phyloP scores from a whole-genome alignment of 768 basidiomycete species.

The Podaxis sp. region DNA sequence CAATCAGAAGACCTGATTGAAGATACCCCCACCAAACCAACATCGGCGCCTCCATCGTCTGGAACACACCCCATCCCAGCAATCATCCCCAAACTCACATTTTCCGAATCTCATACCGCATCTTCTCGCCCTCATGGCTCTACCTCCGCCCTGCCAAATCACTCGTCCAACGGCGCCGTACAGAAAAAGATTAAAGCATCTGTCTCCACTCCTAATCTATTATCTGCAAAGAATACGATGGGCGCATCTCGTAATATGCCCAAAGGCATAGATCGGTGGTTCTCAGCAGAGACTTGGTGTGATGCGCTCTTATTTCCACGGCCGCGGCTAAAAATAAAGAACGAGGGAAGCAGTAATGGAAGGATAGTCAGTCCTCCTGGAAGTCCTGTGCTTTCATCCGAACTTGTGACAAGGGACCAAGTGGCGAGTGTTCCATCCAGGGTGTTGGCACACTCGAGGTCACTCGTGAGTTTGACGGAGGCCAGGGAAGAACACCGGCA shows the following conservation, averaged over 20 bases:
- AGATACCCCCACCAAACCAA: conserved; percentile 1
- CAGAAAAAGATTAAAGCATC: conserved; percentile 47
- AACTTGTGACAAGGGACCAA: conserved; percentile 13
- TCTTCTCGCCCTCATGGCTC: conserved; percentile 15
- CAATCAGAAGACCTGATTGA: conserved; percentile 8
- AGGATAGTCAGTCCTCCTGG: conserved; percentile 51
- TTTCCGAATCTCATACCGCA: background rate
- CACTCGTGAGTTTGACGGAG: conserved; percentile 36
- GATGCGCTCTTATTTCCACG: conserved; percentile 77
- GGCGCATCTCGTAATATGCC: conserved; percentile 17
- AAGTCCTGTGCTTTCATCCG: conserved; percentile 35
- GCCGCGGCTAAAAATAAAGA: conserved; percentile 62
- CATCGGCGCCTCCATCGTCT: conserved; percentile 12
- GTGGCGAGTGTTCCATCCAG: conserved; percentile 39
- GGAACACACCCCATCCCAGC: background rate
- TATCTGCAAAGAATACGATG: conserved; percentile 16
- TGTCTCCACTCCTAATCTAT: conserved; percentile 67
- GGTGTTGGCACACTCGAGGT: conserved; percentile 49
- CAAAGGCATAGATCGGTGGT: conserved; percentile 61
- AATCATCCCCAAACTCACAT: conserved; percentile 13
- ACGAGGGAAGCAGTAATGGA: conserved; percentile 27
- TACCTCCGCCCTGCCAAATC: conserved; percentile 20
- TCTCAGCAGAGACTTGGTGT: conserved; percentile 80
- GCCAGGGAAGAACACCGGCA: conserved; percentile 9
- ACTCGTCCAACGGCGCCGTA: conserved; percentile 13